Percentiles rank a stretch among this genome's conserved stretches.
Conservation (phyloP, 371 early-diverging fungal genomes). For the Phascolomyces articulosus region DNA sequence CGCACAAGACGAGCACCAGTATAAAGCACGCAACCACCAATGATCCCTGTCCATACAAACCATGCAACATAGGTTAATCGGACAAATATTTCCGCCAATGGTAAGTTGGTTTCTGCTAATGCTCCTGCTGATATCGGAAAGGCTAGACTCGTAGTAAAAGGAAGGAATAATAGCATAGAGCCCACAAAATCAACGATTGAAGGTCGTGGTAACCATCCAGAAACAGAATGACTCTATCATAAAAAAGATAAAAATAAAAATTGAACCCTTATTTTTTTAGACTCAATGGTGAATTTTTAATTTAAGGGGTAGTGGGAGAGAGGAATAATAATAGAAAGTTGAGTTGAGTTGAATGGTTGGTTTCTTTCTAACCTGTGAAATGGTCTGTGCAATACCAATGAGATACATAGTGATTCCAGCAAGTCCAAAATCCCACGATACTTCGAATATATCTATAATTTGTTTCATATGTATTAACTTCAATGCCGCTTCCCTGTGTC, state of each 20-base stretch:
- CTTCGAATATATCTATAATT: slow-evolving; percentile 19
- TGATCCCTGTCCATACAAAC: slow-evolving; percentile 35
- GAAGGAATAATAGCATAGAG: background rate
- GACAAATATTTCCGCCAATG: slow-evolving; percentile 28
- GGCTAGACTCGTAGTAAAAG: slow-evolving; percentile 36
- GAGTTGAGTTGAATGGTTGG: too few relatives aligned
- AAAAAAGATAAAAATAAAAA: background rate
- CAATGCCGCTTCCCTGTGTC: too few relatives aligned
- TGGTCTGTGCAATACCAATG: slow-evolving; percentile 33
- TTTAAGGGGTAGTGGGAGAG: too few relatives aligned
- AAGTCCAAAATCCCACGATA: slow-evolving; percentile 30
- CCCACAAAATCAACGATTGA: slow-evolving; percentile 24
- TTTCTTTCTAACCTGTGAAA: slow-evolving; percentile 26
- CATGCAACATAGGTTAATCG: slow-evolving; percentile 40
- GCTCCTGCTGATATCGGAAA: slow-evolving; percentile 40
- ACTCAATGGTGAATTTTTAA: too few relatives aligned
- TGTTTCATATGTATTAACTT: too few relatives aligned
- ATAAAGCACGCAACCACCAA: slow-evolving; percentile 29
- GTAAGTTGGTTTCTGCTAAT: slow-evolving; percentile 25
- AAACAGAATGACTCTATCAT: slow-evolving; percentile 25
- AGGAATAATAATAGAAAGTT: too few relatives aligned
- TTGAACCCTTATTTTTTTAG: too few relatives aligned
- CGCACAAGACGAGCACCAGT: slow-evolving; percentile 35
- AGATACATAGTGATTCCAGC: slow-evolving; percentile 28
- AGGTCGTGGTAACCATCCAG: slow-evolving; percentile 33